Percentiles rank a stretch among this genome's conserved stretches.
Conservation (phyloP, 306 rosid genomes). For the Medicago arabica region DNA sequence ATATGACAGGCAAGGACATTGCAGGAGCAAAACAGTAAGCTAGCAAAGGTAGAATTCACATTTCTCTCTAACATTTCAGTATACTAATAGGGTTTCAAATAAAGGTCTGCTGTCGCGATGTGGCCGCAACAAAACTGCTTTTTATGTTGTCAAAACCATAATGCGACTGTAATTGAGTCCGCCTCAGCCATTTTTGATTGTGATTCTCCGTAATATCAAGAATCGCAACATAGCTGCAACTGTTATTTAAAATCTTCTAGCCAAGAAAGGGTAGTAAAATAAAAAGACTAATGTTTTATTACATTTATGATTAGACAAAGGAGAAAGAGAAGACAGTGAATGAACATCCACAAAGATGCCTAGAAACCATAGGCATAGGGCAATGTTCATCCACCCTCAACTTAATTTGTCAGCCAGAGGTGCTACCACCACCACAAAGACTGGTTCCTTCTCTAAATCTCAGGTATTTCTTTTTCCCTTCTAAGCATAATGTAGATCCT, state of each 20-base stretch:
- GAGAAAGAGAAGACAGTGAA: conserved; percentile 52
- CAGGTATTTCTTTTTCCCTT: conserved; percentile 52
- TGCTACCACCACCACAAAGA: conserved; percentile 30
- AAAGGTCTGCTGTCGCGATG: too few species aligned
- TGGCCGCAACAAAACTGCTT: too few species aligned
- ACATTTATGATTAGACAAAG: conserved; percentile 54
- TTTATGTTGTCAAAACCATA: too few species aligned
- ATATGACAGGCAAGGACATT: conserved; percentile 69
- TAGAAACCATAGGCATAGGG: conserved; percentile 38
- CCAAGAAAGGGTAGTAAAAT: not conserved
- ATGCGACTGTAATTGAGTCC: too few species aligned
- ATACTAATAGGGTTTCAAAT: not conserved
- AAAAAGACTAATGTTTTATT: not conserved
- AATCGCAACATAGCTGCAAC: too few species aligned
- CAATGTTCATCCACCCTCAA: conserved; percentile 51
- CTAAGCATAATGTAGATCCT: not conserved
- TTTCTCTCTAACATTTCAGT: not conserved
- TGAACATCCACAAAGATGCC: conserved; percentile 42
- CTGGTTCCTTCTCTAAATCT: conserved; percentile 54
- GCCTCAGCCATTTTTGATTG: too few species aligned
- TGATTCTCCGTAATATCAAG: too few species aligned
- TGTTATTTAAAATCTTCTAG: not conserved
- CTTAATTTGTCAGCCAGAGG: conserved; percentile 45
- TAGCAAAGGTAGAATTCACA: conserved; percentile 63
- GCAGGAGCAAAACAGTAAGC: conserved; percentile 67